phyloP scores from a whole-genome alignment of 495 filamentous ascomycete species.

The Penicillium paradoxum region DNA sequence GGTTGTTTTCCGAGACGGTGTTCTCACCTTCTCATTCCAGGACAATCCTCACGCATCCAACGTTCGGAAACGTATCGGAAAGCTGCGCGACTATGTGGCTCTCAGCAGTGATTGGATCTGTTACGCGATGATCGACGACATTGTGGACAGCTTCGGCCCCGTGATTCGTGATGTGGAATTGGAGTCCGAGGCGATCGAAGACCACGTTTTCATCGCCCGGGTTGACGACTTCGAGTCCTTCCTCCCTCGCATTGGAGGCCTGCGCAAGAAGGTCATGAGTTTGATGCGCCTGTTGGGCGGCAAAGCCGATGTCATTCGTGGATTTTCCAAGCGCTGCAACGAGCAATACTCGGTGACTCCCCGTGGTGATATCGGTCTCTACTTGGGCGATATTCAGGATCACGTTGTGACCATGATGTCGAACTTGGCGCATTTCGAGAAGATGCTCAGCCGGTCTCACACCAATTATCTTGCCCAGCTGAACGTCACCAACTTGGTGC shows the following conservation, averaged over 20 bases:
- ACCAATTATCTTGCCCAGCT: conserved; percentile 95
- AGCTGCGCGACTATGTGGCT: conserved; percentile 87
- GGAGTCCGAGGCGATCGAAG: conserved; percentile 90
- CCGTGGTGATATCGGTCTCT: conserved; percentile 91
- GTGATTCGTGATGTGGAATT: conserved; percentile 78
- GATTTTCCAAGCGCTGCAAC: conserved; percentile 97
- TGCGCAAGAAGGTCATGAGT: conserved; percentile 91
- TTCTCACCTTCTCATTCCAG: conserved; percentile 87
- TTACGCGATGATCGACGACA: conserved; percentile 97
- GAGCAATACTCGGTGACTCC: conserved; percentile 92
- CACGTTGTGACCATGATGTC: conserved; percentile 99
- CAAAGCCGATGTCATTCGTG: conserved; percentile 94
- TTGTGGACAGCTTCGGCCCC: conserved; percentile 92
- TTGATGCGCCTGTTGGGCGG: conserved; percentile 89
- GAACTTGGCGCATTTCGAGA: conserved; percentile 92
- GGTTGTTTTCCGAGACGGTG: conserved; percentile 92
- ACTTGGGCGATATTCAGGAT: conserved; percentile 95
- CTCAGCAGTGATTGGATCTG: conserved; percentile 97
- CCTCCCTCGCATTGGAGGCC: conserved; percentile 79
- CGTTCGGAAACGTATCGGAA: conserved; percentile 86
- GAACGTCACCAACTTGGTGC: conserved; percentile 78
- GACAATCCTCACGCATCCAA: conserved; percentile 78
- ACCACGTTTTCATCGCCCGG: conserved; percentile 86
- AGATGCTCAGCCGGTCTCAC: conserved; percentile 93
- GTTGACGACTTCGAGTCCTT: conserved; percentile 82